Conservation (phyloP, 2,329 filamentous ascomycete genomes). For the Fonsecaea multimorphosa region DNA sequence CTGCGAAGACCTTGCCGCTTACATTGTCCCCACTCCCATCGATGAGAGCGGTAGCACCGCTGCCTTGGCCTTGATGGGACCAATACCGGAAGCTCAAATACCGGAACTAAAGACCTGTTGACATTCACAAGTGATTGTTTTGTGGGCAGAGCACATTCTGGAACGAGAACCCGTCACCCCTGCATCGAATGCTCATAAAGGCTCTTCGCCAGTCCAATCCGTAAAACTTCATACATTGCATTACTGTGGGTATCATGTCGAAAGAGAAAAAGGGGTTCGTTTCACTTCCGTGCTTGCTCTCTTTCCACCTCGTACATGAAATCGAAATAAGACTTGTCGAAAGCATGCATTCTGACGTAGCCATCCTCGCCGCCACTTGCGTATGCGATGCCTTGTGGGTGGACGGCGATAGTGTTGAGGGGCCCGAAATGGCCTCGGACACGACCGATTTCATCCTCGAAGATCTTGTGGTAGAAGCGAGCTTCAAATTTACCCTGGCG, state of each 20-base stretch:
- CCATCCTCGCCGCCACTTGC: conserved; percentile 96
- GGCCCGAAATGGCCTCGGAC: conserved; percentile 97
- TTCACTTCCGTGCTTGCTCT: conserved; percentile 64
- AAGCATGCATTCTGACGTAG: conserved; percentile 97
- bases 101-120: not conserved
- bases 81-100: not conserved
- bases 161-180: not conserved
- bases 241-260: conserved; percentile 22
- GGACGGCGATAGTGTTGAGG: conserved; percentile 92
- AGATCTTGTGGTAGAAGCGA: conserved; percentile 99
- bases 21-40: not conserved
- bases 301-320: conserved; percentile 99
- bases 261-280: conserved; percentile 8
- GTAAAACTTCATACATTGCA: conserved; percentile 12
- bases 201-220: not conserved
- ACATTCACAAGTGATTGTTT: not conserved
- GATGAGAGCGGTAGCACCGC: not conserved
- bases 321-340: conserved; percentile 98
- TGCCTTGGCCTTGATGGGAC: not conserved
- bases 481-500: conserved; percentile 99
- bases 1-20: not conserved
- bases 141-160: not conserved
- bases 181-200: not conserved
- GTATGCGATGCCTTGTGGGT: conserved; percentile 90
- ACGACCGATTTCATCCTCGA: conserved; percentile 97